Evolutionary conservation across 768 basidiomycete genomes (phyloP), one percentile per base, ranked within the genome.

Genomic region (Mycena capillaripes): DNA sequence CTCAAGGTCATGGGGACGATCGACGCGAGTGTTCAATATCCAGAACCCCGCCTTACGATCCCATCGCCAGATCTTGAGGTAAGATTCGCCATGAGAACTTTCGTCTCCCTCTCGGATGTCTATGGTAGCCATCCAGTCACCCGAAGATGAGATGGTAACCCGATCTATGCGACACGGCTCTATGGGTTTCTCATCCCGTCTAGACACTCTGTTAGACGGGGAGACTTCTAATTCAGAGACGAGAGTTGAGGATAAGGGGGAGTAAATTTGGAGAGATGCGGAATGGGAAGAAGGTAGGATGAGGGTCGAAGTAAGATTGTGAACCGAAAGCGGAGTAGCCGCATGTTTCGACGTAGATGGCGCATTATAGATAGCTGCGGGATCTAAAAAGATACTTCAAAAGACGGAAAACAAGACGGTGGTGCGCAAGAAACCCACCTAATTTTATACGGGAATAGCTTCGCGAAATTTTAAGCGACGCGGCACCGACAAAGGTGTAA

Each of bases 11-110:
- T 99, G 98, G 9, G 97, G 97, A 32, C 90, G 88, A 79, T 97
- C 95, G 71, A 98, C 89, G 61, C 96, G 91, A 17, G 97, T 97
- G 80, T 96, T 97, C 77, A 99, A 87, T 78, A 83, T 84, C 92
- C 92, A 95, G 56, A 82, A 86, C 57, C 86, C 84, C 67, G 85
- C 82, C 73, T 88, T 90, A 50, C 83, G 84, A 78, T 92, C 90
- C 95, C 96, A 97, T 66, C 83, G 84, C 97, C 98, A 99, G 38
- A 98, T 82, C 84, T 99, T 99, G 66, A 99, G 87, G 79, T 93
- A 93, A 34, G 92, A 86, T 82, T 93, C 96, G 30, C 84, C 84
- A 73, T 86, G 90, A 81, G 91, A 91, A 16, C 84, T 85, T 27
- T 89, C 90, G 50, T 93, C 91, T 7, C 88, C 91, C 66, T 90